These are phyloP conservation scores for Heterococcus sp. DNA, from an alignment of 108 stramenopile species.

Conservation along the genomic window DNA sequence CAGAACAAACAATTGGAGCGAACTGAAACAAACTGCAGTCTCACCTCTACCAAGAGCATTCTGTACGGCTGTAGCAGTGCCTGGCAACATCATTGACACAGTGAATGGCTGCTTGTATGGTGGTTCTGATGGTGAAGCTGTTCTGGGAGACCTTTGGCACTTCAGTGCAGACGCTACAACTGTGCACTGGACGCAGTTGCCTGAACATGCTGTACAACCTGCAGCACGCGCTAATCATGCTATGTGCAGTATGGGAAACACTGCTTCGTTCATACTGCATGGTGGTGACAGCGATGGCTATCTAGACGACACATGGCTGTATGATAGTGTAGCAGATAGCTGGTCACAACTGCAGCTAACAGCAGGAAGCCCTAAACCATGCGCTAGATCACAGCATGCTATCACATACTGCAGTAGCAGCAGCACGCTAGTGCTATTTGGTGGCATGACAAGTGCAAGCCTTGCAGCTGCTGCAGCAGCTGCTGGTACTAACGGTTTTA, in stretches of 20 bases:
- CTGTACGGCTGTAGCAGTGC: neutral
- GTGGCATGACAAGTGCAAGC: neutral
- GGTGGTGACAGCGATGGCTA: neutral
- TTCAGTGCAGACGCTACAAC: neutral
- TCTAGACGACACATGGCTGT: neutral
- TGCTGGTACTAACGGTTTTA: neutral
- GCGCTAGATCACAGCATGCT: neutral
- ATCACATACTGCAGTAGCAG: neutral
- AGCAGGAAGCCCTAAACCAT: neutral
- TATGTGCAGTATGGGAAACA: neutral
- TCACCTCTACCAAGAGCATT: neutral
- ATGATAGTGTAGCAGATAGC: neutral
- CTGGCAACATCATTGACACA: neutral
- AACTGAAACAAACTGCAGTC: neutral
- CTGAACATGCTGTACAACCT: no score
- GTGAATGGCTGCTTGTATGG: no score
- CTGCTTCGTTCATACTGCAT: neutral
- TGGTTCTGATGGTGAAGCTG: neutral
- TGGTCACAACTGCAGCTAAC: neutral
- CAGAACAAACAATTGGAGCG: neutral
- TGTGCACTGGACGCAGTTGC: neutral
- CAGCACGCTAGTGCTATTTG: neutral
- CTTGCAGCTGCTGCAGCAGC: neutral
- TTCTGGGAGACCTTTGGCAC: neutral
- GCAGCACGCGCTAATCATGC: neutral